Conservation (phyloP, 148 eudicot species). For the Agrostemma githago region DNA sequence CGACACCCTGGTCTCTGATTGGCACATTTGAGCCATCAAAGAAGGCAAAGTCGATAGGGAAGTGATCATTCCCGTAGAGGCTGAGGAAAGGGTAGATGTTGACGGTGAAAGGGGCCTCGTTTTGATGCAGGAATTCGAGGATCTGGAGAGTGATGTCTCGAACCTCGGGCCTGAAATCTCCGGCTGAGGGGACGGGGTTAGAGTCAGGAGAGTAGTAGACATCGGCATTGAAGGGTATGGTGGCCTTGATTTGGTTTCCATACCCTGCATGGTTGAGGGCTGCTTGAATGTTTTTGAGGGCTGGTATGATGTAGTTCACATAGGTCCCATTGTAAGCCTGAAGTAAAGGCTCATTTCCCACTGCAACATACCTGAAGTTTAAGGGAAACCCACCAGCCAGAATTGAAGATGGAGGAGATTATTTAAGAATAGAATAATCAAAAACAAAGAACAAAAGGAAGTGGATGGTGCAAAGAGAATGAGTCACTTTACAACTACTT, state of each 20-base stretch:
- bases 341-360: conserved; percentile 89
- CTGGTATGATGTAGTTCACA: conserved; percentile 60
- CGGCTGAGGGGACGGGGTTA: conserved; percentile 85
- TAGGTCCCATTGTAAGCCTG: conserved; percentile 67
- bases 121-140: conserved; percentile 51
- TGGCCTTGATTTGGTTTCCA: conserved; percentile 60
- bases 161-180: conserved; percentile 84
- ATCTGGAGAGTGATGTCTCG: conserved; percentile 56
- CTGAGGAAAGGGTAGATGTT: conserved; percentile 94
- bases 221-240: conserved; percentile 90
- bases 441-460: background rate
- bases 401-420: background rate
- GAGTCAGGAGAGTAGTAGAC: conserved; percentile 82
- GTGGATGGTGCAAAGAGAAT: background rate
- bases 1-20: conserved; percentile 40
- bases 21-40: conserved; percentile 65
- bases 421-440: background rate
- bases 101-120: conserved; percentile 79
- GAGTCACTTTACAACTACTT: conserved; percentile 10
- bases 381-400: background rate
- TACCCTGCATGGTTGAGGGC: conserved; percentile 68
- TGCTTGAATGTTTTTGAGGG: conserved; percentile 65
- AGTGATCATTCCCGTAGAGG: conserved; percentile 63
- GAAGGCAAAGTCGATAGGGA: conserved; percentile 80
- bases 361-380: conserved; percentile 84